Evolutionary conservation across 805 yeast species (phyloP).

Genomic region (Barnettozyma pratensis): DNA sequence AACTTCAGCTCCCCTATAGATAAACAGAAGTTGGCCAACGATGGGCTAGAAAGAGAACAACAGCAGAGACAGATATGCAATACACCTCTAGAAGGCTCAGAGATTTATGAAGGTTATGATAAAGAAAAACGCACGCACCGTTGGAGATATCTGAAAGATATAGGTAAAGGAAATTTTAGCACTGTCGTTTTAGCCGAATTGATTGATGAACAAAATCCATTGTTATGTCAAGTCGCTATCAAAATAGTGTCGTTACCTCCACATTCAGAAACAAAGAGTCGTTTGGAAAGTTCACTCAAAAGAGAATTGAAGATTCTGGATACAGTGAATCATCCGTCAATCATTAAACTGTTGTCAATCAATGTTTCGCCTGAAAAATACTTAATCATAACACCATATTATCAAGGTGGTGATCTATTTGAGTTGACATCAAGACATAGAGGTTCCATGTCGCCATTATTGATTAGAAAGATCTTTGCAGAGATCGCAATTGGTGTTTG

Average conservation of each 20-base stretch:
- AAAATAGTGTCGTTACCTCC: slow-evolving; percentile 50
- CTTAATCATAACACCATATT: slow-evolving; percentile 65
- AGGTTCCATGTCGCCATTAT: slow-evolving; percentile 38
- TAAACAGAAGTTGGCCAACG: no score
- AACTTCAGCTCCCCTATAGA: slow-evolving; percentile 16
- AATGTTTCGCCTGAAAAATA: slow-evolving; percentile 25
- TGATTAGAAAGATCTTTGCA: slow-evolving; percentile 58
- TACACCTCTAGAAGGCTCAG: background rate
- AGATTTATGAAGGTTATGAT: slow-evolving; percentile 15
- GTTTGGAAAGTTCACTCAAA: slow-evolving; percentile 57
- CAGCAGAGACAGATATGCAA: background rate
- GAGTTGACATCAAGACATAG: slow-evolving; percentile 47
- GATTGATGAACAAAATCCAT: slow-evolving; percentile 2
- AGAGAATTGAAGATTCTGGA: slow-evolving; percentile 70
- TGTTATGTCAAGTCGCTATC: slow-evolving; percentile 51
- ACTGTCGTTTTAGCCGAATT: slow-evolving; percentile 48
- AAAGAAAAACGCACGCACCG: slow-evolving; percentile 7
- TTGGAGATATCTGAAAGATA: slow-evolving; percentile 34
- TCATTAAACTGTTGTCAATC: slow-evolving; percentile 55
- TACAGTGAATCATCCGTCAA: slow-evolving; percentile 59
- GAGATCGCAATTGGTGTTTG: slow-evolving; percentile 67
- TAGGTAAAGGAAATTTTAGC: slow-evolving; percentile 71
- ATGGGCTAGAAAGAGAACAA: slow-evolving; percentile 4
- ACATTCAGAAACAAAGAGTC: slow-evolving; percentile 37
- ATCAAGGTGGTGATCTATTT: slow-evolving; percentile 82